Evolutionary conservation across 352 stramenopile species (phyloP).

Genomic region (Globisporangium heterothallicum): DNA sequence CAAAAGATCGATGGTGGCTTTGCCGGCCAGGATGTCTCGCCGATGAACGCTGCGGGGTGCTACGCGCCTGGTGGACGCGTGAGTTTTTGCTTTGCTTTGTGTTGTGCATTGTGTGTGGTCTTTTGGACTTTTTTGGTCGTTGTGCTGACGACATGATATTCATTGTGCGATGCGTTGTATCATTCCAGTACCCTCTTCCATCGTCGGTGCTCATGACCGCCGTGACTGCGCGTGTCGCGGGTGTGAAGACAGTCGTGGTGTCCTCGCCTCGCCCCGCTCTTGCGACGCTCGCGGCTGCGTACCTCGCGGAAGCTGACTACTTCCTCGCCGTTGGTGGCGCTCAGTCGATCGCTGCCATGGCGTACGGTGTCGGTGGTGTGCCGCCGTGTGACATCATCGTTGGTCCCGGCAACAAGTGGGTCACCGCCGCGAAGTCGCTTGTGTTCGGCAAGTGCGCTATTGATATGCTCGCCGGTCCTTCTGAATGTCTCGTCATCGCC

Average conservation of each 20-base stretch:
- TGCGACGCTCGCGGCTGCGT: constrained; percentile 93
- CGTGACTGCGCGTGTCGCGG: constrained; percentile 91
- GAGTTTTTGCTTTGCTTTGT: constrained; percentile 8
- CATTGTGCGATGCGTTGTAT: constrained; percentile 4
- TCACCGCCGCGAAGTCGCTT: constrained; percentile 98
- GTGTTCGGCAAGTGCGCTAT: constrained; percentile 97
- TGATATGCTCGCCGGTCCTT: constrained; percentile 98
- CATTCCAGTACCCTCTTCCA: constrained; percentile 89
- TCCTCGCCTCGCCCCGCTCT: constrained; percentile 88
- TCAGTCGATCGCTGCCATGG: constrained; percentile 94
- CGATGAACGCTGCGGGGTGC: constrained; percentile 88
- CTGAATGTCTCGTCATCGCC: constrained; percentile 97
- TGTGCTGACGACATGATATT: neutral
- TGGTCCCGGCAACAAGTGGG: constrained; percentile 98
- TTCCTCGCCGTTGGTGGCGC: constrained; percentile 76
- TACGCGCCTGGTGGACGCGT: constrained; percentile 95
- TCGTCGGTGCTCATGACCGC: constrained; percentile 98
- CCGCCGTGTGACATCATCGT: constrained; percentile 97
- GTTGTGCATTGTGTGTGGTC: neutral
- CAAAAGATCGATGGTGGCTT: constrained; percentile 93
- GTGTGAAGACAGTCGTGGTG: constrained; percentile 93
- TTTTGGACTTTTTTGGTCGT: no score
- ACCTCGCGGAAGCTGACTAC: constrained; percentile 91
- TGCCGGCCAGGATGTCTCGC: constrained; percentile 90
- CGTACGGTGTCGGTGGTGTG: constrained; percentile 90